A percentile compares a stretch with the other conserved stretches of the same genome.
phyloP scores from a whole-genome alignment of 2,329 filamentous ascomycete genomes.

The Pseudohalonectria lignicola region DNA sequence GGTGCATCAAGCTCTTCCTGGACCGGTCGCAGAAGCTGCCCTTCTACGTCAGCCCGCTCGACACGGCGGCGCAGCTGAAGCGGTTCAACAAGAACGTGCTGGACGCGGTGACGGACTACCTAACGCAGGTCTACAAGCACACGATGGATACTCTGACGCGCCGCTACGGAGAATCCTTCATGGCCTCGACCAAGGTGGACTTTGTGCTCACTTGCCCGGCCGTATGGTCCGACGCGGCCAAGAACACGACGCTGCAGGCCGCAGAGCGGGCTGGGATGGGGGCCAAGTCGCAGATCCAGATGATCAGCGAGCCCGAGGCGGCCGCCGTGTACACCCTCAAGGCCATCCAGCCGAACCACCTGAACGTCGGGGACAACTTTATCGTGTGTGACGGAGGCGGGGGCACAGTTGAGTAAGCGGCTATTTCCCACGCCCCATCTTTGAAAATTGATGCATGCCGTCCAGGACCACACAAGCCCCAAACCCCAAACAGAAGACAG shows the following conservation, averaged over 20 bases:
- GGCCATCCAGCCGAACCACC: constrained; percentile 64
- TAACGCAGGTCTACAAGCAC: constrained; percentile 65
- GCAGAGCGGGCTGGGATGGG: constrained; percentile 74
- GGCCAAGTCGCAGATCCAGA: constrained; percentile 55
- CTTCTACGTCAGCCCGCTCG: constrained; percentile 67
- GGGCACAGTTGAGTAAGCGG: constrained; percentile 57
- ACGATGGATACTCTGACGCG: constrained; percentile 68
- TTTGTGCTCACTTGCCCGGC: constrained; percentile 75
- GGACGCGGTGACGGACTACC: constrained; percentile 69
- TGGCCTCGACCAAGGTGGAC: constrained; percentile 63
- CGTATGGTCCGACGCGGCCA: constrained; percentile 78
- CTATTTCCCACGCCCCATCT: too few species aligned
- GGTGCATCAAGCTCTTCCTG: constrained; percentile 77
- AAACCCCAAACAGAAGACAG: too few species aligned
- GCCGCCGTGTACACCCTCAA: constrained; percentile 72
- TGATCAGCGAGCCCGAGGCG: constrained; percentile 73
- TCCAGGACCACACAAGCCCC: too few species aligned
- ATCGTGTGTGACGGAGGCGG: constrained; percentile 53
- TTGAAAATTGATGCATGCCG: background rate
- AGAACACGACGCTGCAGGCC: constrained; percentile 69
- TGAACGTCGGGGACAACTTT: constrained; percentile 57
- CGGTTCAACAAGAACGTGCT: constrained; percentile 66
- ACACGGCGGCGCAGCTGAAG: constrained; percentile 67
- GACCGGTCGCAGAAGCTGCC: constrained; percentile 72
- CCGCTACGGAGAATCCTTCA: constrained; percentile 68